phyloP scores from a whole-genome alignment of 2,329 filamentous ascomycete species.

The Aspergillus neoniger region DNA sequence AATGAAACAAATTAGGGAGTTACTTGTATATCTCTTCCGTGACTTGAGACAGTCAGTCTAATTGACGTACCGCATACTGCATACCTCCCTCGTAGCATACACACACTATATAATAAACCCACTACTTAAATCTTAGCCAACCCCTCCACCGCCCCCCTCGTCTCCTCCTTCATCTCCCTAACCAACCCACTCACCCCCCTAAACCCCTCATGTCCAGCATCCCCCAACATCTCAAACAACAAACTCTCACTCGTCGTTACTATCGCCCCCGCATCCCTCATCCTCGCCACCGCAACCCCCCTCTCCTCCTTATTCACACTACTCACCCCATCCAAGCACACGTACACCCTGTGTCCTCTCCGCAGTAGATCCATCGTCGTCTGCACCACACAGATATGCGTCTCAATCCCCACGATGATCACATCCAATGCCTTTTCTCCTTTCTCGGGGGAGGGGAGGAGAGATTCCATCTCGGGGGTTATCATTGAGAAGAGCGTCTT shows the following conservation, averaged over 20 bases:
- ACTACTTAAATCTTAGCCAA: constrained; percentile 61
- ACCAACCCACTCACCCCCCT: constrained; percentile 72
- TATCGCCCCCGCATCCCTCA: constrained; percentile 73
- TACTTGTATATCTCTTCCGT: too few relatives aligned
- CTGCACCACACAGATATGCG: constrained; percentile 92
- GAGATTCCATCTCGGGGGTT: constrained; percentile 63
- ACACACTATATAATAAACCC: background rate
- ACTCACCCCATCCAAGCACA: constrained; percentile 86
- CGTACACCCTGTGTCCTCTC: constrained; percentile 77
- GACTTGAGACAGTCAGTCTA: background rate
- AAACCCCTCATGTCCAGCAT: constrained; percentile 72
- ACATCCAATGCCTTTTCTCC: constrained; percentile 55
- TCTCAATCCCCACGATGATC: constrained; percentile 86
- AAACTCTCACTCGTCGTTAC: constrained; percentile 88
- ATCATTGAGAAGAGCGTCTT: constrained; percentile 92
- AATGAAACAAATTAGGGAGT: constrained; percentile 28
- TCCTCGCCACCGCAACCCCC: constrained; percentile 71
- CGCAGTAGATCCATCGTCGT: constrained; percentile 79
- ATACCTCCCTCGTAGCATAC: background rate
- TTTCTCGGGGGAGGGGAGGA: constrained; percentile 32
- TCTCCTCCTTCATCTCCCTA: constrained; percentile 72
- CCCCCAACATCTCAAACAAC: constrained; percentile 85
- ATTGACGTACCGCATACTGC: background rate
- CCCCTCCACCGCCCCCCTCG: constrained; percentile 66
- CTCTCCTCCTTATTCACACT: constrained; percentile 84